These are phyloP conservation scores for Scleromitrula shiraiana DNA, from an alignment of 2,329 filamentous ascomycete species.

Conservation along the genomic window DNA sequence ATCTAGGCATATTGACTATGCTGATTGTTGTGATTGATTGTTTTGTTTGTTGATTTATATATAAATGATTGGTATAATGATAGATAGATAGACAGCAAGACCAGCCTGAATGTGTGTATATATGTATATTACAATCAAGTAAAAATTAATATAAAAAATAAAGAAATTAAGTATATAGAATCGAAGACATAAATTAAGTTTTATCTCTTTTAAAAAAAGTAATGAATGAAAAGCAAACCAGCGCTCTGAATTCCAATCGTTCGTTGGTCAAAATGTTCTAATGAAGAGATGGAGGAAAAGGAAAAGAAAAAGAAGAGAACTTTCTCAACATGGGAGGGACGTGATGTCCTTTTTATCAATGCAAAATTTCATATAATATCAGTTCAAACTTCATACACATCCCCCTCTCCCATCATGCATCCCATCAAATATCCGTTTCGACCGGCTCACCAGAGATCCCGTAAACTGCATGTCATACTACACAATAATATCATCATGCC, in stretches of 20 bases:
- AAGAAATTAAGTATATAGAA: constrained; percentile 10
- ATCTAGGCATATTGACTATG: constrained; percentile 28
- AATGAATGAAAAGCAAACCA: constrained; percentile 31
- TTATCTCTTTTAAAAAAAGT: constrained; percentile 14
- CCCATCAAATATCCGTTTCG: too few species aligned
- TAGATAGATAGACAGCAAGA: constrained; percentile 23
- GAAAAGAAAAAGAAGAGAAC: background rate
- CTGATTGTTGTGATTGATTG: background rate
- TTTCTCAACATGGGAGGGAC: too few species aligned
- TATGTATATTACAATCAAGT: constrained; percentile 20
- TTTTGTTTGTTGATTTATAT: background rate
- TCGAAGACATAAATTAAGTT: constrained; percentile 19
- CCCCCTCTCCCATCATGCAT: too few species aligned
- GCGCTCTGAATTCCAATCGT: too few species aligned
- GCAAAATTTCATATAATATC: too few species aligned
- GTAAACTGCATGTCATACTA: too few species aligned
- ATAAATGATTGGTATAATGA: background rate
- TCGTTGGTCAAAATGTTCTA: too few species aligned
- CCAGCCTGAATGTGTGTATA: too few species aligned
- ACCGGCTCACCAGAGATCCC: too few species aligned
- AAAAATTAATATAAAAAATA: constrained; percentile 16
- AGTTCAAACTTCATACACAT: too few species aligned
- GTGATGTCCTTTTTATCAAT: too few species aligned
- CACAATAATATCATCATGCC: too few species aligned
- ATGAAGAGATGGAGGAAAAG: background rate